These are phyloP conservation scores for Podospora tetraspora DNA, from an alignment of 495 filamentous ascomycete species.

Conservation along the genomic window DNA sequence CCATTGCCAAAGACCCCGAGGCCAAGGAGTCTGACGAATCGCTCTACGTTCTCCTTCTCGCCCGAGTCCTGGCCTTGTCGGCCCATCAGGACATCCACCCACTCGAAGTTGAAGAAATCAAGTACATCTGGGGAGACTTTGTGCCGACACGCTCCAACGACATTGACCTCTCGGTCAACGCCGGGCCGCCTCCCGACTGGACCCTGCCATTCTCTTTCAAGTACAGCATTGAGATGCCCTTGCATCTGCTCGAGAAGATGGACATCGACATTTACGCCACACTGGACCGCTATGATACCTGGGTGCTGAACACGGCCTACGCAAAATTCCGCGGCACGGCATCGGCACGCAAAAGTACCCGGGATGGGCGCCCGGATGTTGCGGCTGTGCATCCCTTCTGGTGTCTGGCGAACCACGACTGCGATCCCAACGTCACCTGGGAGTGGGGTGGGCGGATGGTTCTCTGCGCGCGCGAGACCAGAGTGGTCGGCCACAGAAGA, in stretches of 20 bases:
- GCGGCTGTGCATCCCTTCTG: constrained; percentile 58
- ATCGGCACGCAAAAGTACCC: constrained; percentile 67
- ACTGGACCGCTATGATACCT: constrained; percentile 66
- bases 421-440: constrained; percentile 90
- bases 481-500: constrained; percentile 31
- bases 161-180: constrained; percentile 44
- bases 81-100: constrained; percentile 77
- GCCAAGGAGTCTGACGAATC: constrained; percentile 65
- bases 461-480: constrained; percentile 48
- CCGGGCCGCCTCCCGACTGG: constrained; percentile 51
- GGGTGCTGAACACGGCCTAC: constrained; percentile 90
- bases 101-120: constrained; percentile 74
- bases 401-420: constrained; percentile 81
- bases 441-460: constrained; percentile 85
- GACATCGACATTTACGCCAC: constrained; percentile 74
- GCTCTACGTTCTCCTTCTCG: constrained; percentile 73
- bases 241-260: constrained; percentile 87
- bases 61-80: constrained; percentile 78
- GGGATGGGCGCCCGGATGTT: constrained; percentile 71
- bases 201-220: constrained; percentile 87
- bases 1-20: constrained; percentile 71
- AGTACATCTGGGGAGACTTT: constrained; percentile 90
- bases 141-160: constrained; percentile 45
- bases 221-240: constrained; percentile 72
- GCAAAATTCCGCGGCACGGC: constrained; percentile 91